Base-by-base conservation (phyloP, 768 basidiomycete genomes). In the Naematelia encephala region DNA sequence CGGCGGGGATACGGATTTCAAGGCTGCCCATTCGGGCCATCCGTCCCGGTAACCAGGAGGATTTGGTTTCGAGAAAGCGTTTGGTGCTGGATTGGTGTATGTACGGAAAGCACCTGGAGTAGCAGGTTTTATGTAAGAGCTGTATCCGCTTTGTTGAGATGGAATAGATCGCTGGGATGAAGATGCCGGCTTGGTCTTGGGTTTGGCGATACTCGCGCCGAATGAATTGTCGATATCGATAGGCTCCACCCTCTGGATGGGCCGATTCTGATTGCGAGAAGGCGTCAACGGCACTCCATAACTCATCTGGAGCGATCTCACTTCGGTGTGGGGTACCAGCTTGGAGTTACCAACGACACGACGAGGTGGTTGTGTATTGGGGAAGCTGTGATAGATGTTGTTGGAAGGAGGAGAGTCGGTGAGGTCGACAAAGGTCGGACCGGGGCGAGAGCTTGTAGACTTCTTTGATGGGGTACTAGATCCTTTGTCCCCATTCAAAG, bases 41-140 rank as follows among this genome's bases (percentile, higher is more conserved):
- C 44, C 48, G 22, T 57, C 48, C 13, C 39, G 43, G 21, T 52
- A 50, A 10, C 45, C 46, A 29, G 44, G 53, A 22, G 14, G 34
- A 23, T 62, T 53, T 2, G 51, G 56, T 5, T 22, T 39, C 44
- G 25, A 16, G 30, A n/a, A 12, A 29, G 52, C 16, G 29, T 45
- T 39, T 8, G 34, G 16, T 8, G 34, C 8, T 43, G 45, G 30
- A 5, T 52, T 28, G 49, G 25, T 45, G 13, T 53, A 50, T 1
- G 34, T 19, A 27, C 53, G 39, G 45, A 63, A 66, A 0, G 66
- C 66, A 10, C 62, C 62, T 4, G 64, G 67, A 5, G 67, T 71
- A n/a, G 70, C 67, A 1, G 70, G 70, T 45, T 72, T 69, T 60
- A 72, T 72, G 39, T 67, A 72, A 2, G 54, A 45, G 25, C 27